A percentile compares a stretch with the other conserved stretches of the same genome.
These are phyloP conservation scores for Achaetomium macrosporum DNA, from an alignment of 2,329 filamentous ascomycete genomes.

Conservation along the genomic window DNA sequence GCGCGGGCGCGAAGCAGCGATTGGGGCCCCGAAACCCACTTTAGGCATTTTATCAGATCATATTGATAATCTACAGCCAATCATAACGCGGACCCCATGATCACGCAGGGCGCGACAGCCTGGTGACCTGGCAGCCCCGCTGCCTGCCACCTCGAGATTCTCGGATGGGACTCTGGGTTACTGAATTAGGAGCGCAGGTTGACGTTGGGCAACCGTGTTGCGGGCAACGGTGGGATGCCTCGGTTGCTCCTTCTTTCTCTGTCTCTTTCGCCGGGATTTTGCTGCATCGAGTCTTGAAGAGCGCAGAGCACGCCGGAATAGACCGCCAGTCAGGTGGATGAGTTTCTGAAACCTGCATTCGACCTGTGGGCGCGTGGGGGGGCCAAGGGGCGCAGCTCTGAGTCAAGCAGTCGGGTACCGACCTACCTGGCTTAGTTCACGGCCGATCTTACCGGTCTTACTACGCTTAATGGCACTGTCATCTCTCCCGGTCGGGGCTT, in stretches of 20 bases:
- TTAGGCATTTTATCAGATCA: slow-evolving; percentile 18
- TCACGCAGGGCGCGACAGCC: slow-evolving; percentile 3
- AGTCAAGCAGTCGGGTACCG: neutral
- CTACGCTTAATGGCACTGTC: too few relatives aligned
- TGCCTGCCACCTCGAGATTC: slow-evolving; percentile 4
- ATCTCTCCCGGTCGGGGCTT: too few relatives aligned
- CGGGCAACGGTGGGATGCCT: neutral
- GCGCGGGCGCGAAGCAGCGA: neutral
- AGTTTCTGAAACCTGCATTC: slow-evolving; percentile 7
- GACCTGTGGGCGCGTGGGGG: slow-evolving; percentile 4
- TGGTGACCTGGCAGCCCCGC: slow-evolving; percentile 1
- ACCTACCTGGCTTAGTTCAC: neutral
- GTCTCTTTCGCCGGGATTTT: too few relatives aligned
- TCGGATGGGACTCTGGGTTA: neutral
- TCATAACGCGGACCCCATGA: neutral
- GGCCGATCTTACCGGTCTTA: neutral
- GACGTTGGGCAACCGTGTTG: slow-evolving; percentile 1
- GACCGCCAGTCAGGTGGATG: neutral
- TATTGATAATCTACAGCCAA: slow-evolving; percentile 24
- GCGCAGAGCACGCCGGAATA: too few relatives aligned
- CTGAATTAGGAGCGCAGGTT: neutral
- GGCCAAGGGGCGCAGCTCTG: neutral
- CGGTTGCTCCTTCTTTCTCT: neutral
- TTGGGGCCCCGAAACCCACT: neutral
- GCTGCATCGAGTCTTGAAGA: too few relatives aligned